Base-by-base conservation (phyloP, 164 flowering plant species). In the Houttuynia cordata region DNA sequence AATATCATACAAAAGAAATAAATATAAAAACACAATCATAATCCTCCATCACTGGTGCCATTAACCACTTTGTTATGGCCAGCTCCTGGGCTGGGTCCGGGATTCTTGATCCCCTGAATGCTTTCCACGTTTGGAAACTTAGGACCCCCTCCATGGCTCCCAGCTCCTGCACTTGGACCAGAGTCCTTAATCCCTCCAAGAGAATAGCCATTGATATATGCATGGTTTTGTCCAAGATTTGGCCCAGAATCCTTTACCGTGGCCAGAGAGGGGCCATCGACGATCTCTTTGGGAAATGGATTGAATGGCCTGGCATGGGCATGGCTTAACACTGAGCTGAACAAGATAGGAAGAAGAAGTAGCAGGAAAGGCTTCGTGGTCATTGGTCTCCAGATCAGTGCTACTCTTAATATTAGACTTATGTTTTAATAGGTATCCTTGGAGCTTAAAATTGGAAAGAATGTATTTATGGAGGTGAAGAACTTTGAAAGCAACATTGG, bases 221-320 rank as follows among this genome's bases (percentile, higher is more conserved):
- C 23, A 25, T 54, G 34, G 57, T 25, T 25, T 30, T 20, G 34
- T 22, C 57, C 57, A 1, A 34, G 57, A 54, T 34, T 54, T 1
- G 57, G 57, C 57, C 57, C 57, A 12, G 57, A 22, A 18, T 54
- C 30, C 57, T 54, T 54, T 3, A 54, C 20, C 30, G 30, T 34
- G 10, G 1, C 6, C 34, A 54, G 12, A 54, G 57, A 24, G 6
- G 10, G 30, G 18, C 30, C 24, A 25, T 22, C 20, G 30, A 54
- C 14, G 57, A 10, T 8, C 18, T 54, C 30, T 18, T 34, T 24
- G 7, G 7, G 18, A 22, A 42, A 42, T 8, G 49, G 49, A 8
- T 1, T 42, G 14, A 42, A 42, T 14, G 49, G 49, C 9, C 49
- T 10, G 17, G 49, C 49, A 8, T 42, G 12, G 14, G 49, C 49